These are phyloP conservation scores for Wallacemonas sp. DNA, from an alignment of 208 protist genomes.

Conservation along the genomic window DNA sequence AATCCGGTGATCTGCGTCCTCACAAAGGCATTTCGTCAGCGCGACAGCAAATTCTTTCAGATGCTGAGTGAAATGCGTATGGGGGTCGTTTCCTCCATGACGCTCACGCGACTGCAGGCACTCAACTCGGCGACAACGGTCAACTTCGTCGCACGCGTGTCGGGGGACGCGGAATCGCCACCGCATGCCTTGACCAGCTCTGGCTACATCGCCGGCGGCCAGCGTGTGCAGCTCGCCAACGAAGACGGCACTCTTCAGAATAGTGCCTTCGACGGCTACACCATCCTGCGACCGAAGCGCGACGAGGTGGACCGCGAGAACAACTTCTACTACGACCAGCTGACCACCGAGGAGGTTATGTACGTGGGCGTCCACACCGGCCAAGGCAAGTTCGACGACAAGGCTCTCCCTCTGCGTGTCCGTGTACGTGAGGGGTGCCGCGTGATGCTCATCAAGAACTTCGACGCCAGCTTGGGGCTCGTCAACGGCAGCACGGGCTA, in stretches of 20 bases:
- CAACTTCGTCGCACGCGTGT: conserved; percentile 4
- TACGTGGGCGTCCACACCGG: conserved; percentile 56
- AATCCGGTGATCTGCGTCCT: conserved; percentile 69
- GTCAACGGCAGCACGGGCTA: conserved; percentile 85
- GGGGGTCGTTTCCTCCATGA: conserved; percentile 37
- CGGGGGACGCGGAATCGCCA: too few relatives aligned
- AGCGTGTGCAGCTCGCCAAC: conserved; percentile 19
- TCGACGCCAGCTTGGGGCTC: conserved; percentile 51
- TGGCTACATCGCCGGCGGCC: not conserved
- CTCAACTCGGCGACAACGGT: not conserved
- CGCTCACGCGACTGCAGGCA: conserved; percentile 13
- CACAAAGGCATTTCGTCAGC: conserved; percentile 68
- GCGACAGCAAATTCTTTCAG: conserved; percentile 49
- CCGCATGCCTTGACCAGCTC: not conserved
- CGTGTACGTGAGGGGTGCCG: conserved; percentile 67
- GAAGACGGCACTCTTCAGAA: conserved; percentile 14
- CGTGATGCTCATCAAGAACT: conserved; percentile 89
- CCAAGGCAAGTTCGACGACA: conserved; percentile 31
- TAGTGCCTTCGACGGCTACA: conserved; percentile 59
- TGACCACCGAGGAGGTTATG: conserved; percentile 40
- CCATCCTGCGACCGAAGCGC: conserved; percentile 56
- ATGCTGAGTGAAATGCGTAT: conserved; percentile 79
- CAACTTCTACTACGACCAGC: conserved; percentile 43
- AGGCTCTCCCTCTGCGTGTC: conserved; percentile 35
- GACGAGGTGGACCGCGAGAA: conserved; percentile 69